A percentile compares a stretch with the other conserved stretches of the same genome.
These are phyloP conservation scores for Leccinum barrowsii DNA, from an alignment of 768 basidiomycete genomes.

Conservation along the genomic window DNA sequence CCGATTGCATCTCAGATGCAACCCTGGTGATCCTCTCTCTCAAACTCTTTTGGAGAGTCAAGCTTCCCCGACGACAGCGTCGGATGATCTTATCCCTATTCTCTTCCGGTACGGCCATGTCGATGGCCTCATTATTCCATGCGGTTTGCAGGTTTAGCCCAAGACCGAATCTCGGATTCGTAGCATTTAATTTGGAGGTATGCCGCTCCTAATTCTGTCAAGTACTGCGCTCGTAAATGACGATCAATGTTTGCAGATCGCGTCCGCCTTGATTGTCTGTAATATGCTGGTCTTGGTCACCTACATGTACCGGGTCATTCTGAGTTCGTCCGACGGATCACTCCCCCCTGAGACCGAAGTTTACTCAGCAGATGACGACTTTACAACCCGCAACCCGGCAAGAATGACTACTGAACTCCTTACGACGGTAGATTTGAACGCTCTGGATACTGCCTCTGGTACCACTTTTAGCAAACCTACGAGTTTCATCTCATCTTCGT, in stretches of 20 bases:
- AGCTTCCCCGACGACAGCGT: slow-evolving; percentile 13
- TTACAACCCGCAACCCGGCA: not conserved
- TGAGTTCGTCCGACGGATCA: not conserved
- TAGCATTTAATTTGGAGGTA: not conserved
- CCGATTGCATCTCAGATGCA: not conserved
- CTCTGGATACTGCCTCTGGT: not conserved
- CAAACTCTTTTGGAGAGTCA: slow-evolving; percentile 12
- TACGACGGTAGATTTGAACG: slow-evolving; percentile 12
- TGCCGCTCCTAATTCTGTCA: not conserved
- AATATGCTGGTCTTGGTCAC: slow-evolving; percentile 16
- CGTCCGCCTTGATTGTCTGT: slow-evolving; percentile 4
- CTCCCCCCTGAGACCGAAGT: slow-evolving; percentile 1
- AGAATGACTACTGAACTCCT: not conserved
- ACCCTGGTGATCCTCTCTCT: not conserved
- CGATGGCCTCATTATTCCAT: not conserved
- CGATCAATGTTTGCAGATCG: not conserved
- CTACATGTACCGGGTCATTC: slow-evolving; percentile 6
- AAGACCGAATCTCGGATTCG: too few species aligned
- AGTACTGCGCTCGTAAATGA: not conserved
- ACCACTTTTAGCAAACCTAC: not conserved
- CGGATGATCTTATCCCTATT: slow-evolving; percentile 18
- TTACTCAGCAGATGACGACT: not conserved
- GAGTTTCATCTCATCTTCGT: not conserved
- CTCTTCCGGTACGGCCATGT: slow-evolving; percentile 8
- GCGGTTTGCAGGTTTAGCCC: not conserved